These are phyloP conservation scores for Ophiostoma tasmaniense DNA, from an alignment of 2,329 filamentous ascomycete genomes.

Conservation along the genomic window DNA sequence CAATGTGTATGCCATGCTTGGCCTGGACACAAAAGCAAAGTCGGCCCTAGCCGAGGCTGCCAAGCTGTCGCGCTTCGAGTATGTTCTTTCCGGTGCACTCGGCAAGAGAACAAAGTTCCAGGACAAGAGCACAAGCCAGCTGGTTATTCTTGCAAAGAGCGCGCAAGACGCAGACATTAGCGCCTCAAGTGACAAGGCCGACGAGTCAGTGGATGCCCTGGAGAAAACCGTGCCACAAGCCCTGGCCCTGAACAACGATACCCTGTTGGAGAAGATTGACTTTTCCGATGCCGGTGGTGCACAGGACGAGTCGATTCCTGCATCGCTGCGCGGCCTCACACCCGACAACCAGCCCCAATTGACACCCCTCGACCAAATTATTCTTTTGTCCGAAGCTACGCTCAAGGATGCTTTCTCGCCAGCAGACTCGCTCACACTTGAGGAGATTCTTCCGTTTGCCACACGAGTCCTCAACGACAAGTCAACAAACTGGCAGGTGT, in stretches of 20 bases:
- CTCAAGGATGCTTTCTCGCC: constrained; percentile 84
- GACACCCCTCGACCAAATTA: constrained; percentile 77
- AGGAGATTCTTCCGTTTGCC: constrained; percentile 88
- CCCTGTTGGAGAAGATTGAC: constrained; percentile 75
- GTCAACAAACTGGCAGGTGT: constrained; percentile 94
- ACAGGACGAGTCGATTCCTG: constrained; percentile 38
- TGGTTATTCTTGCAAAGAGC: constrained; percentile 85
- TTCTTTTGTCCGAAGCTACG: constrained; percentile 77
- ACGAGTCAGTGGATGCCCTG: constrained; percentile 17
- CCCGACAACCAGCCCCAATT: constrained; percentile 77
- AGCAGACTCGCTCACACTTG: constrained; percentile 74
- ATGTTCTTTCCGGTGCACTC: constrained; percentile 74
- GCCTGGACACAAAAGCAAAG: constrained; percentile 66
- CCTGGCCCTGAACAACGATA: constrained; percentile 82
- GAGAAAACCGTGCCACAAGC: constrained; percentile 48
- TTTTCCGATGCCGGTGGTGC: constrained; percentile 47
- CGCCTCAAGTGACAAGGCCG: background rate
- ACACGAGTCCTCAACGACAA: constrained; percentile 80
- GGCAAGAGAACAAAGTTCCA: constrained; percentile 80
- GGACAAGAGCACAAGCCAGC: constrained; percentile 71
- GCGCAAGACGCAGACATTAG: constrained; percentile 26
- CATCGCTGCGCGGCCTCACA: constrained; percentile 54
- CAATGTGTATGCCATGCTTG: constrained; percentile 75
- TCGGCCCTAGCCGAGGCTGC: constrained; percentile 62
- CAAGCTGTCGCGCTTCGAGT: constrained; percentile 60